Conservation (phyloP, 2,329 filamentous ascomycete genomes). For the Colletotrichum siamense region DNA sequence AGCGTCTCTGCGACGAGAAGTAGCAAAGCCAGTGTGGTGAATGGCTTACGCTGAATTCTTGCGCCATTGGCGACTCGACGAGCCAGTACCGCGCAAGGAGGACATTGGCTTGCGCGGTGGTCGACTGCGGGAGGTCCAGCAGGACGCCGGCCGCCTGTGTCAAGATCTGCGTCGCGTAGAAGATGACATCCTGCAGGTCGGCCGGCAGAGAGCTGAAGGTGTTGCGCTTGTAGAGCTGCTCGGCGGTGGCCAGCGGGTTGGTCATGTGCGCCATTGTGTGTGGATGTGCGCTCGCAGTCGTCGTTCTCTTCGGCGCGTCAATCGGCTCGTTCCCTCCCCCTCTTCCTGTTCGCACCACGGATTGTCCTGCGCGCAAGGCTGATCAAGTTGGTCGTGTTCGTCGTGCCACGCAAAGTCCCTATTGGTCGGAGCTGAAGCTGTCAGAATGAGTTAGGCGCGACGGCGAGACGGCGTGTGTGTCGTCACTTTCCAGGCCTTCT, state of each 20-base stretch:
- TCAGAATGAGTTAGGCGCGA: slow-evolving; percentile 5
- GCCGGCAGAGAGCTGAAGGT: slow-evolving; percentile 64
- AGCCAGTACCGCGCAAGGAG: slow-evolving; percentile 84
- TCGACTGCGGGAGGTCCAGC: slow-evolving; percentile 82
- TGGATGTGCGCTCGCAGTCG: not conserved
- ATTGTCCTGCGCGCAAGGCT: slow-evolving; percentile 1
- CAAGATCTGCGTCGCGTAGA: slow-evolving; percentile 73
- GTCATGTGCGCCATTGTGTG: slow-evolving; percentile 33
- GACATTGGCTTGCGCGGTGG: slow-evolving; percentile 85
- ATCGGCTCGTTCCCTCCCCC: not conserved
- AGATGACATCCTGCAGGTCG: slow-evolving; percentile 75
- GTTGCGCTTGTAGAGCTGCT: slow-evolving; percentile 67
- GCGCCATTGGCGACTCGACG: slow-evolving; percentile 56
- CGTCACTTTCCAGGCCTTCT: slow-evolving; percentile 1
- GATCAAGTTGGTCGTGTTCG: not conserved
- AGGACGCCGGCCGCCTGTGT: slow-evolving; percentile 83
- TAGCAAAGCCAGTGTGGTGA: not conserved
- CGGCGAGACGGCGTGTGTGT: not conserved
- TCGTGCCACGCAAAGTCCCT: not conserved
- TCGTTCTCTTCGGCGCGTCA: not conserved
- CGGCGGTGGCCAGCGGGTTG: slow-evolving; percentile 75
- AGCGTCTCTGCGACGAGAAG: not conserved
- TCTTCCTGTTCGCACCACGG: not conserved
- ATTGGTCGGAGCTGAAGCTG: slow-evolving; percentile 15
- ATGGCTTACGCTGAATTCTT: slow-evolving; percentile 60